Percentiles rank a stretch among this genome's conserved stretches.
phyloP scores from a whole-genome alignment of 306 rosid species.

The Quillaja saponaria region DNA sequence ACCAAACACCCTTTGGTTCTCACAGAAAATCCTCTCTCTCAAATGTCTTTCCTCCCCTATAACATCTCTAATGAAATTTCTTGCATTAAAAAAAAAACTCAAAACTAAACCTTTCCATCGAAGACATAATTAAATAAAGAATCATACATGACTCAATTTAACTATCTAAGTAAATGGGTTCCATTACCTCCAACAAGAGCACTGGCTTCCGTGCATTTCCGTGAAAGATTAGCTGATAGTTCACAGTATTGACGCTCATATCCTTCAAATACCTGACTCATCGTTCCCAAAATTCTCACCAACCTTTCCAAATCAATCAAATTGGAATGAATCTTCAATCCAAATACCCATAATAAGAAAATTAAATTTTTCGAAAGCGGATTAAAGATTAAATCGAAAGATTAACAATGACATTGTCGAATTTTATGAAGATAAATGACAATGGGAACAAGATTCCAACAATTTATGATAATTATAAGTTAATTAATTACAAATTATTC shows the following conservation, averaged over 20 bases:
- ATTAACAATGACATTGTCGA: too few species aligned
- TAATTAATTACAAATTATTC: too few species aligned
- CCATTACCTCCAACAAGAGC: conserved; percentile 49
- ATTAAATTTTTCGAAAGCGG: background rate
- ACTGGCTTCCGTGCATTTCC: conserved; percentile 49
- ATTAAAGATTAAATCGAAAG: background rate
- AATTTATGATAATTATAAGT: too few species aligned
- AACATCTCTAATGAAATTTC: too few species aligned
- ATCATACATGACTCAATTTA: too few species aligned
- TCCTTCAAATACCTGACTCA: background rate
- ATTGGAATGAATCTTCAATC: background rate
- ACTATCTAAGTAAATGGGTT: background rate
- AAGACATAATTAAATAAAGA: background rate
- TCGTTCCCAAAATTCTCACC: background rate
- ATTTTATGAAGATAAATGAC: background rate
- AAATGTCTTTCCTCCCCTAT: too few species aligned
- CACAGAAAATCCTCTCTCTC: too few species aligned
- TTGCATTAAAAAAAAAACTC: background rate
- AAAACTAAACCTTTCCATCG: background rate
- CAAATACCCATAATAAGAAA: background rate
- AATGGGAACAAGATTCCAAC: background rate
- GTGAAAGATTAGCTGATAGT: conserved; percentile 48
- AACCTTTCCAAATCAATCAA: background rate
- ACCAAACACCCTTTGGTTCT: too few species aligned
- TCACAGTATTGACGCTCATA: conserved; percentile 52